Evolutionary conservation across 2,329 filamentous ascomycete species (phyloP).

Genomic region (Fusarium fracticaudum): DNA sequence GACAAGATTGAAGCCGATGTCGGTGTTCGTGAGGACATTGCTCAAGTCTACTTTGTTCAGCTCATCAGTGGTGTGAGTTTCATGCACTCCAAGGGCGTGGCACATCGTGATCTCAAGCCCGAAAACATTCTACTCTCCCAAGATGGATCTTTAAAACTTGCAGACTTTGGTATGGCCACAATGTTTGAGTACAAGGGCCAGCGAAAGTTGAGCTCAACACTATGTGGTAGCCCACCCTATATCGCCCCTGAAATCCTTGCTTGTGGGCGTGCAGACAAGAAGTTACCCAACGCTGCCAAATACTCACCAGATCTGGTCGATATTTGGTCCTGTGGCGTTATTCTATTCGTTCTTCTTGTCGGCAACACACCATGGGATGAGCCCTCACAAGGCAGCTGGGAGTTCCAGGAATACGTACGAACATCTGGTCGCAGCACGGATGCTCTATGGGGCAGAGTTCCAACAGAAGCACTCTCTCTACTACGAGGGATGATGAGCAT

Average conservation of each 20-base stretch:
- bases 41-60: conserved; percentile 95
- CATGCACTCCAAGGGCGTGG: conserved; percentile 95
- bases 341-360: conserved; percentile 94
- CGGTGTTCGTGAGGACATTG: conserved; percentile 92
- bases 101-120: conserved; percentile 90
- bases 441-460: conserved; percentile 84
- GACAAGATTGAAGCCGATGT: conserved; percentile 99
- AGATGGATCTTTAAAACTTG: conserved; percentile 89
- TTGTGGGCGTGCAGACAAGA: conserved; percentile 60
- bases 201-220: conserved; percentile 83
- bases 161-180: conserved; percentile 95
- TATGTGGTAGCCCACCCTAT: conserved; percentile 96
- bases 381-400: conserved; percentile 85
- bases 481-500: conserved; percentile 93
- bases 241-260: conserved; percentile 91
- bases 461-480: conserved; percentile 78
- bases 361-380: conserved; percentile 99
- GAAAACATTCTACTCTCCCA: conserved; percentile 93
- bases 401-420: conserved; percentile 87
- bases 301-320: conserved; percentile 86
- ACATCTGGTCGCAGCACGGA: conserved; percentile 85
- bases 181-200: conserved; percentile 90
- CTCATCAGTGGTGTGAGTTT: conserved; percentile 90
- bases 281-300: conserved; percentile 60
- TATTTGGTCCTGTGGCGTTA: conserved; percentile 97